phyloP scores from a whole-genome alignment of 2,329 filamentous ascomycete species.

The Aspergillus niger region DNA sequence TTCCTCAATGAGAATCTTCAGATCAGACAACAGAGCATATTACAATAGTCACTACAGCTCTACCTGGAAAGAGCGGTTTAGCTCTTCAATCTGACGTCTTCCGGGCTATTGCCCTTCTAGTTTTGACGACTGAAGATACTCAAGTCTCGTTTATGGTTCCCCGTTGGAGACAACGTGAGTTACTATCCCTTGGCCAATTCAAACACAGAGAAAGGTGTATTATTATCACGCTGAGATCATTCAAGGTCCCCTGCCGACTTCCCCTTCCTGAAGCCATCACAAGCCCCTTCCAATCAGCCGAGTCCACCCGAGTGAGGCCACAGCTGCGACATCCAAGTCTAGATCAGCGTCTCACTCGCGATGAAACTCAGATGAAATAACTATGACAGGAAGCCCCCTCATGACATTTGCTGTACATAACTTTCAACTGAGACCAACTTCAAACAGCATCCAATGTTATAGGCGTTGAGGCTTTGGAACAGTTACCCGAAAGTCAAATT shows the following conservation, averaged over 20 bases:
- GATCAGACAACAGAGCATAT: not conserved
- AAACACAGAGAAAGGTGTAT: not conserved
- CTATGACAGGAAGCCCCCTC: not conserved
- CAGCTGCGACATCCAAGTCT: not conserved
- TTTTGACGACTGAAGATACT: not conserved
- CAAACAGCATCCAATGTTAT: not conserved
- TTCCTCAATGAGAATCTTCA: not conserved
- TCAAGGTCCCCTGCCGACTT: no score
- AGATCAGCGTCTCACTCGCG: not conserved
- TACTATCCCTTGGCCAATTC: not conserved
- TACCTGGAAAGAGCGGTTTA: not conserved
- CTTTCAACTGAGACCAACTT: not conserved
- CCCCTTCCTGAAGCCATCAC: not conserved
- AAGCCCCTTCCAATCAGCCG: not conserved
- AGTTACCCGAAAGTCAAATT: conserved; percentile 2
- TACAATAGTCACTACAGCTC: not conserved
- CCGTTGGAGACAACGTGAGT: not conserved
- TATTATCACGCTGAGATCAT: not conserved
- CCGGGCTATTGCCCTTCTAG: not conserved
- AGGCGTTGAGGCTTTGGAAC: not conserved
- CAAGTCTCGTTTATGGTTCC: not conserved
- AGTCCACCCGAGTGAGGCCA: not conserved
- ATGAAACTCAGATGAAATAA: not conserved
- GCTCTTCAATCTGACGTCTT: not conserved
- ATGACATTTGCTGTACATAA: not conserved